Evolutionary conservation across 768 basidiomycete genomes (phyloP).

Genomic region (Calocybe gangraenosa): DNA sequence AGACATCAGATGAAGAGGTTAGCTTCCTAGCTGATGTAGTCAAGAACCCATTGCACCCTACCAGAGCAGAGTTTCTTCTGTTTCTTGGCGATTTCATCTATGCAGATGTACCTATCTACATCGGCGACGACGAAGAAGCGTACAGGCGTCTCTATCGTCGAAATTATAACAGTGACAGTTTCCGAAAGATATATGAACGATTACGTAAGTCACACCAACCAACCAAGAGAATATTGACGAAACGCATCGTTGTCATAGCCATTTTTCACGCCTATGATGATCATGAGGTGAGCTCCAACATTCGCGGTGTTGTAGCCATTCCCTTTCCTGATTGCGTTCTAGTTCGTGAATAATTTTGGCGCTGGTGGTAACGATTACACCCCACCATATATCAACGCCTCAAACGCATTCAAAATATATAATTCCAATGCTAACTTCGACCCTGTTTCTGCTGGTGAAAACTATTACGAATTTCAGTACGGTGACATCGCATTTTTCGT

Average conservation of each 20-base stretch:
- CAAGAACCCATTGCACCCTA: neutral
- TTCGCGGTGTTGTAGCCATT: too few species aligned
- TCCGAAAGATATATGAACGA: constrained; percentile 62
- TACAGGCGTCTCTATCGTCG: constrained; percentile 67
- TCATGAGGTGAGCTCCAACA: constrained; percentile 63
- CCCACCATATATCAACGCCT: constrained; percentile 55
- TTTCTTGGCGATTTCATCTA: constrained; percentile 78
- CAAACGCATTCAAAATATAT: constrained; percentile 57
- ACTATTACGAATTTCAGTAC: constrained; percentile 60
- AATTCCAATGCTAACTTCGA: constrained; percentile 64
- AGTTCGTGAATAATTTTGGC: constrained; percentile 67
- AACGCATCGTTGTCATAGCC: constrained; percentile 49
- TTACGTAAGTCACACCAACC: constrained; percentile 47
- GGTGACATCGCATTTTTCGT: constrained; percentile 76
- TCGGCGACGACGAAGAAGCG: constrained; percentile 51
- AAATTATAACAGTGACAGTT: constrained; percentile 60
- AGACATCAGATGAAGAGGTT: neutral
- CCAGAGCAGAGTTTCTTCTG: constrained; percentile 54
- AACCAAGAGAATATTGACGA: neutral
- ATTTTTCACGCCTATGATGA: constrained; percentile 71
- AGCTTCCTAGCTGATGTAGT: neutral
- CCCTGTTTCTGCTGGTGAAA: constrained; percentile 33
- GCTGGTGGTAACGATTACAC: constrained; percentile 51
- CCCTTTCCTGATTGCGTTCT: neutral
- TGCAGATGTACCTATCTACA: constrained; percentile 63